Evolutionary conservation across 2,329 filamentous ascomycete genomes (phyloP).

Genomic region (Colletotrichum spaethianum): DNA sequence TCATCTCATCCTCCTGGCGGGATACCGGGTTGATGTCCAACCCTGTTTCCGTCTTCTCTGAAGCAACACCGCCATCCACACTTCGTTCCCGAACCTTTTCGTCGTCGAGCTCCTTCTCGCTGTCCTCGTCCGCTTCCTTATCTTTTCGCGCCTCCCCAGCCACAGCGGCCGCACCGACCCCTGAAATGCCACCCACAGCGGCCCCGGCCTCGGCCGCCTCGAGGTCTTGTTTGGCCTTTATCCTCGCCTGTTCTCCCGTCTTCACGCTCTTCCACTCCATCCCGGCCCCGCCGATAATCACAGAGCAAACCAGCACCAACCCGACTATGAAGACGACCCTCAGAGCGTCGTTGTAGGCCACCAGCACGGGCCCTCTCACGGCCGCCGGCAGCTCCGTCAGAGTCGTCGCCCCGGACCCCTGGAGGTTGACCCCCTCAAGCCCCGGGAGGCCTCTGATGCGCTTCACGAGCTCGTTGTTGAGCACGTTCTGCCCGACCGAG

Average conservation of each 20-base stretch:
- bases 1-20: not conserved
- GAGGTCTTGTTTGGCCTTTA: constrained; percentile 19
- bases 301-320: constrained; percentile 66
- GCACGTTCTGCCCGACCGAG: constrained; percentile 61
- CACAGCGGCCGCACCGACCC: not conserved
- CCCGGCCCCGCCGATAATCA: constrained; percentile 66
- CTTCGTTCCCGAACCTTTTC: not conserved
- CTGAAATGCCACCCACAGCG: constrained; percentile 5
- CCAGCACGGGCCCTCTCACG: constrained; percentile 43
- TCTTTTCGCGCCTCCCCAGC: not conserved
- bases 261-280: constrained; percentile 73
- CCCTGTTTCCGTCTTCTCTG: not conserved
- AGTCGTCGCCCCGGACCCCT: constrained; percentile 38
- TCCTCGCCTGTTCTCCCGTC: constrained; percentile 44
- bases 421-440: constrained; percentile 42
- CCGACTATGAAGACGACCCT: constrained; percentile 72
- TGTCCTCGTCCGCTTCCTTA: not conserved
- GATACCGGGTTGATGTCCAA: not conserved
- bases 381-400: constrained; percentile 45
- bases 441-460: constrained; percentile 50
- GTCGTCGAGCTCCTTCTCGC: not conserved
- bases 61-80: not conserved
- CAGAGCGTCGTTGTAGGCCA: constrained; percentile 74
- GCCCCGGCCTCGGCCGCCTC: constrained; percentile 16
- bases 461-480: constrained; percentile 56